Evolutionary conservation across 805 yeast genomes (phyloP), one percentile per base, ranked within the genome.

Genomic region (Lipomyces chichibuensis): DNA sequence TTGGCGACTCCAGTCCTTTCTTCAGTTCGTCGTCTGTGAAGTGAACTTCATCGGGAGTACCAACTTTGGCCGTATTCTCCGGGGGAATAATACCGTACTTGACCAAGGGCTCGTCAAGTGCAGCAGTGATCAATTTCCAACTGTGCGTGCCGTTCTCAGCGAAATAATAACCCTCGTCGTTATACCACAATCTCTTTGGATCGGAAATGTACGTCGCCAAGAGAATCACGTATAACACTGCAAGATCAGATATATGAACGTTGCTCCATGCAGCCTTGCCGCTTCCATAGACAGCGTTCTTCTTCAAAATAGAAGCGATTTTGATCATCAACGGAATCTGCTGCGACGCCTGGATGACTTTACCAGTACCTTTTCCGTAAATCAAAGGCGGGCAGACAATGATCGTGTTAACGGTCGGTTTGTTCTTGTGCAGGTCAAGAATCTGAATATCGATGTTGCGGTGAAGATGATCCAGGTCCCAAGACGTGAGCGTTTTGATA

Each of bases 151-250:
- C 77, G 51, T 67, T 71, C 6, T 78, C 75, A 2, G 75, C 78
- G 71, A 80, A 80, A 65, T 79, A 80, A 65, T 78, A 79, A 6
- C 83, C 83, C 9, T 76, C 58, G 58, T 68, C 72, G 7, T 80
- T 79, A 23, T 74, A 71, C 11, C 76, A 76, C 56, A 79, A 68
- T 7, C 68, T 53, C 52, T 72, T 72, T 17, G 74, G 74, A 5
- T 65, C 57, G 3, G 62, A 13, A 1, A 77, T 23, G 17, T 78
- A 64, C 55, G 72, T 75, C 6, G 70, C 27, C 23, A 79, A 62
- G 9, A 80, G 60, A 29, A 76, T 65, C 13, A 52, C 46, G 69
- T 77, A 79, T 55, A 79, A 72, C 1, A 73, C 72, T 6, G 80
- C 80, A 46, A 80, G 70, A 65, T 80, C 81, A 20, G 70, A 60